Percentiles rank a stretch among this genome's conserved stretches.
Evolutionary conservation across 176 grass and related monocot genomes (phyloP).

Genomic region (Tillandsia leiboldiana): DNA sequence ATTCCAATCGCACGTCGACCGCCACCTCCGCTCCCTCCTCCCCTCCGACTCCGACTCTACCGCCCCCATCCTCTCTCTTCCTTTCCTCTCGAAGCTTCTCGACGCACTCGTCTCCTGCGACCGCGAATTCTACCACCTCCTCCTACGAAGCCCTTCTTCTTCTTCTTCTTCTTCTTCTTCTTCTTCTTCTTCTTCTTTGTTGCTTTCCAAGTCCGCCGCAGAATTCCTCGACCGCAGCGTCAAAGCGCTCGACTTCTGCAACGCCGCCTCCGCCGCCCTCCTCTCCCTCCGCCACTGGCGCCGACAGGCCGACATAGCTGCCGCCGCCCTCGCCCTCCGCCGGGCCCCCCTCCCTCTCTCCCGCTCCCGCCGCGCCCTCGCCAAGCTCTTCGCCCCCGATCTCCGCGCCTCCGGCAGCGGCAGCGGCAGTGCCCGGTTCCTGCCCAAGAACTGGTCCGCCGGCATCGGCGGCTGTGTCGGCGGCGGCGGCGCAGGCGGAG

Average conservation of each 20-base stretch:
- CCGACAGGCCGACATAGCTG: conserved; percentile 56
- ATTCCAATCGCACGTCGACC: conserved; percentile 63
- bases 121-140: conserved; percentile 43
- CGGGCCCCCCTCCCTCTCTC: conserved; percentile 37
- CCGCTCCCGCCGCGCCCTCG: conserved; percentile 42
- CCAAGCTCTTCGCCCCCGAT: conserved; percentile 25
- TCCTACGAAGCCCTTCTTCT: conserved; percentile 18
- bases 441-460: conserved; percentile 54
- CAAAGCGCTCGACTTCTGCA: conserved; percentile 75
- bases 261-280: conserved; percentile 62
- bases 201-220: conserved; percentile 38
- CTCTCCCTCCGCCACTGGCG: conserved; percentile 48
- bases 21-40: conserved; percentile 39
- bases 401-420: background rate
- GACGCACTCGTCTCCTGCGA: conserved; percentile 56
- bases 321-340: conserved; percentile 17
- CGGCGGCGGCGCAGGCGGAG: conserved; percentile 18
- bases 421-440: conserved; percentile 3
- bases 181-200: conserved; percentile 28
- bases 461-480: conserved; percentile 5
- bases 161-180: too few relatives aligned
- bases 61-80: conserved; percentile 33
- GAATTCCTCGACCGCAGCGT: conserved; percentile 75
- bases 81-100: conserved; percentile 83
- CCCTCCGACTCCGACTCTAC: background rate